Conservation (phyloP, 768 basidiomycete genomes). For the Lactarius tabidus region DNA sequence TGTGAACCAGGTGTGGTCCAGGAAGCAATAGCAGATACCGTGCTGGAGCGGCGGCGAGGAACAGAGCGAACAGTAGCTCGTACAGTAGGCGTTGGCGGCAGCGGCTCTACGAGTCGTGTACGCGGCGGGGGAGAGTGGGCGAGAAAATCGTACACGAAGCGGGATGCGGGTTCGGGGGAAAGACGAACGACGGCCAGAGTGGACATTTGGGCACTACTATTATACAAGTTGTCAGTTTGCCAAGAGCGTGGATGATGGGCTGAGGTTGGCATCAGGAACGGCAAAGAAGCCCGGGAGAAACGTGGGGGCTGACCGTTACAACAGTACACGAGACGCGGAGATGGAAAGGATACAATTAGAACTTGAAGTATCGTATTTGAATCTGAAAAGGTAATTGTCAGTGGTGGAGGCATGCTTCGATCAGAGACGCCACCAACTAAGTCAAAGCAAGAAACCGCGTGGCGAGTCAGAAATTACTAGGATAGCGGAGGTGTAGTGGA, state of each 20-base stretch:
- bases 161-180: conserved; percentile 13
- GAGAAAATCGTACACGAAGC: conserved; percentile 29
- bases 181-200: background rate
- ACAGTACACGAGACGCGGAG: background rate
- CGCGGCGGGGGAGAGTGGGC: conserved; percentile 32
- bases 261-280: background rate
- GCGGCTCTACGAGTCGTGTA: conserved; percentile 30
- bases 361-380: conserved; percentile 4
- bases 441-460: background rate
- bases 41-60: conserved; percentile 37
- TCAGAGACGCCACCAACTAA: background rate
- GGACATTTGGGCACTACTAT: conserved; percentile 11
- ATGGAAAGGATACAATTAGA: conserved; percentile 13
- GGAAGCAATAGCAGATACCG: conserved; percentile 47
- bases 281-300: background rate
- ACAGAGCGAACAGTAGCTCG: conserved; percentile 15
- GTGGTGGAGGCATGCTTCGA: background rate
- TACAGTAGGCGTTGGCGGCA: conserved; percentile 28
- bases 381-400: background rate
- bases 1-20: conserved; percentile 68
- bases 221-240: background rate
- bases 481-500: background rate
- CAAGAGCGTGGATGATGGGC: background rate
- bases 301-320: background rate
- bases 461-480: background rate